These are phyloP conservation scores for Sporothrix euskadiensis DNA, from an alignment of 2,329 filamentous ascomycete species.

Conservation along the genomic window DNA sequence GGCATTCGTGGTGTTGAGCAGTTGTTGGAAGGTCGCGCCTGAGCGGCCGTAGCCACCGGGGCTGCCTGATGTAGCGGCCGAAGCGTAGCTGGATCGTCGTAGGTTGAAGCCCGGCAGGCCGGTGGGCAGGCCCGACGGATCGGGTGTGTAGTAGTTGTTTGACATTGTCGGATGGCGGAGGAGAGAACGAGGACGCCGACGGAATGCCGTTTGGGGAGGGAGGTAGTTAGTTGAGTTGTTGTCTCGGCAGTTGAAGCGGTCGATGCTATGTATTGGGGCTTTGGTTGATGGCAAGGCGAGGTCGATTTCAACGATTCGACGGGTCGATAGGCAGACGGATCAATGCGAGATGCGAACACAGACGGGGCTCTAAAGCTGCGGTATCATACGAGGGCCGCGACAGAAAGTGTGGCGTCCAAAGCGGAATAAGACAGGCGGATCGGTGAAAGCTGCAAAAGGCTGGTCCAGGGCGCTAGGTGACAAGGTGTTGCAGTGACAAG, in stretches of 20 bases:
- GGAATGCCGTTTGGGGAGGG: background rate
- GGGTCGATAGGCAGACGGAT: background rate
- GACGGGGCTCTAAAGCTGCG: background rate
- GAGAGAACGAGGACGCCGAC: constrained; percentile 18
- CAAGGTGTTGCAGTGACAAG: background rate
- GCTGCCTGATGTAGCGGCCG: constrained; percentile 42
- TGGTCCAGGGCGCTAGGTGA: background rate
- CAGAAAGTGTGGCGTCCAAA: background rate
- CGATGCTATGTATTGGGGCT: background rate
- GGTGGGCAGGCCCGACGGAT: constrained; percentile 34
- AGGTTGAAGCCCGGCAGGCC: constrained; percentile 39
- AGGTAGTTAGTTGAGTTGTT: too few species aligned
- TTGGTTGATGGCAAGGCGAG: background rate
- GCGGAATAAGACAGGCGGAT: background rate
- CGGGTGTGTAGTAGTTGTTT: constrained; percentile 45
- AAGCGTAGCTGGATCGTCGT: constrained; percentile 47
- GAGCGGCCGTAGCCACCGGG: constrained; percentile 42
- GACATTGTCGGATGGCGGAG: constrained; percentile 41
- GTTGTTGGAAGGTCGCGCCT: constrained; percentile 53
- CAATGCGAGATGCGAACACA: background rate
- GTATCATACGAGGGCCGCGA: background rate
- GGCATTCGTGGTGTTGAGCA: constrained; percentile 42
- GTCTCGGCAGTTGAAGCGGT: background rate
- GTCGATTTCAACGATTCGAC: background rate
- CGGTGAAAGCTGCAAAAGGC: background rate